These are phyloP conservation scores for Trametes cinnabarina DNA, from an alignment of 768 basidiomycete genomes.

Conservation along the genomic window DNA sequence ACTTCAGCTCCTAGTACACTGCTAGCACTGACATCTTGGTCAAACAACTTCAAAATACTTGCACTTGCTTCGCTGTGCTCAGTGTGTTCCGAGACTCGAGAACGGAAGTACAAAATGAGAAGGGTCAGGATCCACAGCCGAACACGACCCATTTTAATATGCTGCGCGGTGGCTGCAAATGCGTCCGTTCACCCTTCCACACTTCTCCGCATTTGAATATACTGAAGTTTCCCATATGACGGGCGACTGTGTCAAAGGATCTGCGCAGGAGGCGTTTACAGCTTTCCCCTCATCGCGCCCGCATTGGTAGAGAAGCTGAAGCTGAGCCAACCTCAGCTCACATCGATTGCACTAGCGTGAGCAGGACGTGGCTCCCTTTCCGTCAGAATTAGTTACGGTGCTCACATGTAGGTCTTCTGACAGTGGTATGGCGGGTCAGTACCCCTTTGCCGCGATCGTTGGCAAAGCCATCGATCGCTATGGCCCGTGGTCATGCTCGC, in stretches of 20 bases:
- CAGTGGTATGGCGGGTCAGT: conserved; percentile 83
- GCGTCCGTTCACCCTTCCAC: conserved; percentile 44
- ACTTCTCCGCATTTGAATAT: neutral
- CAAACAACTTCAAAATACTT: too few species aligned
- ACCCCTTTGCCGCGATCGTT: conserved; percentile 68
- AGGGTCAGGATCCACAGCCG: neutral
- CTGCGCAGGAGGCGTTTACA: conserved; percentile 77
- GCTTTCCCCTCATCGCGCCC: conserved; percentile 73
- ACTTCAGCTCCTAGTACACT: too few species aligned
- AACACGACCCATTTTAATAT: conserved; percentile 35
- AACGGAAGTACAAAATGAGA: neutral
- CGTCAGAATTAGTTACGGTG: neutral
- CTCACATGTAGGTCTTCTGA: neutral
- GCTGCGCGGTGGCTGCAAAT: conserved; percentile 59
- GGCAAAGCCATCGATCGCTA: conserved; percentile 66
- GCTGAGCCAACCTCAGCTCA: conserved; percentile 73
- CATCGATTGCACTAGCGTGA: conserved; percentile 75
- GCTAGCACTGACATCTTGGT: too few species aligned
- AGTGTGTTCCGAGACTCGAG: too few species aligned
- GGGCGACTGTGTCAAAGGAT: conserved; percentile 52
- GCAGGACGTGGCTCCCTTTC: conserved; percentile 21
- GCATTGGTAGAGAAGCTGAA: conserved; percentile 55
- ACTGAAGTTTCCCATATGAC: too few species aligned
- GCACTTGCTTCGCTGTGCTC: too few species aligned
- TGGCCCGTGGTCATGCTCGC: conserved; percentile 68